phyloP scores from a whole-genome alignment of 352 stramenopile genomes.

The Globisporangium cylindrosporum region DNA sequence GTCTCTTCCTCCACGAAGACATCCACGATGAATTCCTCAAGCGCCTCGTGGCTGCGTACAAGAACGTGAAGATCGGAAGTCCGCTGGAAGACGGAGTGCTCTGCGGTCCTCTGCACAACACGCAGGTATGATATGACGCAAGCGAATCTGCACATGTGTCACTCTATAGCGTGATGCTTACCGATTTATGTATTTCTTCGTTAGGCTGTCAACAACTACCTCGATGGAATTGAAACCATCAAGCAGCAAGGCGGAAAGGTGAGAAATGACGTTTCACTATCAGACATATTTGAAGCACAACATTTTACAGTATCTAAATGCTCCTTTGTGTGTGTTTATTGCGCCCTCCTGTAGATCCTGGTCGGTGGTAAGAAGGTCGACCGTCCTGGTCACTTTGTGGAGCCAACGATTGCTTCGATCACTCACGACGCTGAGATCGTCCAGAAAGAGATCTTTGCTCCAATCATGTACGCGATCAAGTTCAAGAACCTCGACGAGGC shows the following conservation, averaged over 20 bases:
- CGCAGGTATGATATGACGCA: slow-evolving; percentile 26
- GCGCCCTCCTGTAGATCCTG: slow-evolving; percentile 56
- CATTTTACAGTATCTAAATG: neutral
- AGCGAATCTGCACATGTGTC: neutral
- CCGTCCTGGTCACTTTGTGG: slow-evolving; percentile 86
- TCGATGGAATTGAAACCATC: slow-evolving; percentile 81
- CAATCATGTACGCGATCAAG: slow-evolving; percentile 90
- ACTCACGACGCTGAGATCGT: slow-evolving; percentile 78
- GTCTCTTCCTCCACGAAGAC: slow-evolving; percentile 89
- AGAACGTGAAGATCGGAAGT: slow-evolving; percentile 87
- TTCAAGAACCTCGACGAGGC: slow-evolving; percentile 89
- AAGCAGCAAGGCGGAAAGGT: slow-evolving; percentile 86
- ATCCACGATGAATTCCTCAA: slow-evolving; percentile 89
- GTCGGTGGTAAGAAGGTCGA: slow-evolving; percentile 82
- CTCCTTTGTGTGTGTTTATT: slow-evolving; percentile 5
- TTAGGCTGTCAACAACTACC: slow-evolving; percentile 85
- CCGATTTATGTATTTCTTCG: neutral
- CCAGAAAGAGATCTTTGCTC: slow-evolving; percentile 91
- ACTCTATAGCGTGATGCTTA: neutral
- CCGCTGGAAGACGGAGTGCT: slow-evolving; percentile 84
- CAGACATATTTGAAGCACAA: neutral
- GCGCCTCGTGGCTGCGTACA: slow-evolving; percentile 83
- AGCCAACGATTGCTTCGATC: slow-evolving; percentile 89
- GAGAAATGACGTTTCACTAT: slow-evolving; percentile 9
- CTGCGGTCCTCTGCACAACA: slow-evolving; percentile 75